A percentile compares a stretch with the other conserved stretches of the same genome.
Conservation (phyloP, 2,329 filamentous ascomycete species). For the Teratosphaeria viscida region DNA sequence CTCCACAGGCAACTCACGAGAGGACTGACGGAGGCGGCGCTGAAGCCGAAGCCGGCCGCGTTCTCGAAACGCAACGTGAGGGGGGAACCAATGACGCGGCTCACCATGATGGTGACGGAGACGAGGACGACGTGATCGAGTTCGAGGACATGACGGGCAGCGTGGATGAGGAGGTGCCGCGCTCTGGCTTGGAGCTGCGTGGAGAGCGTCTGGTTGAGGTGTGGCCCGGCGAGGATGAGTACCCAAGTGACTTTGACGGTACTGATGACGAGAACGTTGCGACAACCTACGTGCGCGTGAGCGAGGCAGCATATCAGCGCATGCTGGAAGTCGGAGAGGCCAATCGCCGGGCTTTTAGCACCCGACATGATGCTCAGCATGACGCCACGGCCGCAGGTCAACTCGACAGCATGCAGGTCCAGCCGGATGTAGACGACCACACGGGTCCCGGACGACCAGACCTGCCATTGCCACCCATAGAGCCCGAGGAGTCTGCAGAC, state of each 20-base stretch:
- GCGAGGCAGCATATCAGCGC: background rate
- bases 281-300: background rate
- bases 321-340: background rate
- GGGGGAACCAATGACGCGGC: background rate
- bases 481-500: background rate
- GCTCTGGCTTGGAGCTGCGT: background rate
- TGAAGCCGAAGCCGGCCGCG: background rate
- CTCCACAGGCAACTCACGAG: background rate
- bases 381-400: background rate
- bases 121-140: background rate
- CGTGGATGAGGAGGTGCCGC: background rate
- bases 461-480: background rate
- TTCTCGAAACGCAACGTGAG: background rate
- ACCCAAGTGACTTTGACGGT: background rate
- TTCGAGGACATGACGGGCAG: background rate
- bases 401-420: no score
- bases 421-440: background rate
- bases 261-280: background rate
- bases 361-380: background rate
- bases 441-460: background rate
- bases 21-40: background rate
- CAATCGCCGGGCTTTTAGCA: background rate
- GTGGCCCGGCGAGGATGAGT: background rate
- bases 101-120: background rate
- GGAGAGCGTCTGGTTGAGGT: background rate